Conservation (phyloP, 305 asterid genomes). For the Plantago coronopus region DNA sequence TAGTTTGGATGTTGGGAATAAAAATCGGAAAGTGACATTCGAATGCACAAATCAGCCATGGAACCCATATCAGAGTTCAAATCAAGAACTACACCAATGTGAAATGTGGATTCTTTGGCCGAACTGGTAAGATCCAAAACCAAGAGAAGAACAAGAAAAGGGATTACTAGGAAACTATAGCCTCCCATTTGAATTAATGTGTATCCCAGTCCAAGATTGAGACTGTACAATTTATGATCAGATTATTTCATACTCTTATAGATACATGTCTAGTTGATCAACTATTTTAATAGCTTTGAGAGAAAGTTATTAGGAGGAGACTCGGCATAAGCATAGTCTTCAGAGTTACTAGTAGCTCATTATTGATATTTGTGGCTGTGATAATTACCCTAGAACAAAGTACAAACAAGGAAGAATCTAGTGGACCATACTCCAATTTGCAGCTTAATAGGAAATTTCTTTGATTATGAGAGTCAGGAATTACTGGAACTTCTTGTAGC, state of each 20-base stretch:
- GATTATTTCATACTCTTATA: not conserved
- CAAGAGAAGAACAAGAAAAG: not conserved
- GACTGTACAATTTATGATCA: not conserved
- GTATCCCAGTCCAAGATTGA: too few species aligned
- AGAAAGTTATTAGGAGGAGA: too few species aligned
- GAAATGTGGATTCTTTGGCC: not conserved
- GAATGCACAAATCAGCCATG: slow-evolving; percentile 31
- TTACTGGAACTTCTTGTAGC: too few species aligned
- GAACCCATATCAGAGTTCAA: slow-evolving; percentile 26
- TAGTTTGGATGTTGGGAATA: slow-evolving; percentile 30
- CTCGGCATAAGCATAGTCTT: not conserved
- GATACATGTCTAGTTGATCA: not conserved
- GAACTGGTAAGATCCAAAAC: not conserved
- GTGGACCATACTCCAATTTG: not conserved
- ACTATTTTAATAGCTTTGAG: too few species aligned
- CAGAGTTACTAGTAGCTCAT: too few species aligned
- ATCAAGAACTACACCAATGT: slow-evolving; percentile 29
- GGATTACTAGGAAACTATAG: not conserved
- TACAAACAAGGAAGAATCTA: not conserved
- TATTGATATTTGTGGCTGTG: not conserved
- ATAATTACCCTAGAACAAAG: too few species aligned
- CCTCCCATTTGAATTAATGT: not conserved
- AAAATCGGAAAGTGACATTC: slow-evolving; percentile 36
- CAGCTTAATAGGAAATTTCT: not conserved
- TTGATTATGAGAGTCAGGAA: too few species aligned